A percentile compares a stretch with the other conserved stretches of the same genome.
These are phyloP conservation scores for Artemisia annua DNA, from an alignment of 129 eudicot genomes.

Conservation along the genomic window DNA sequence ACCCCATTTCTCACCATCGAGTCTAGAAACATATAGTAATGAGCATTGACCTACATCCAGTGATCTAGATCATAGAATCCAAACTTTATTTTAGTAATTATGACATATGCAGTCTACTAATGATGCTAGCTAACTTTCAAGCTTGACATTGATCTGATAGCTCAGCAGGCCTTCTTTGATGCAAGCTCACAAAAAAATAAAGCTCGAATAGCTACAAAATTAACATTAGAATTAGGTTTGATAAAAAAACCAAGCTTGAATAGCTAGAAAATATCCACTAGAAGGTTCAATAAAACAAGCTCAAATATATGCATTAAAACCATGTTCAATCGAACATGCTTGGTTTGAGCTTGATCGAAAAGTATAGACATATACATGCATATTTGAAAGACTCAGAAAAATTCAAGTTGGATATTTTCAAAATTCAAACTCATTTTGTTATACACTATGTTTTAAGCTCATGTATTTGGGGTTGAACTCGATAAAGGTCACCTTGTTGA, in stretches of 20 bases:
- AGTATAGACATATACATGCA: not conserved
- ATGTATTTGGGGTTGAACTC: conserved; percentile 4
- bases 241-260: not conserved
- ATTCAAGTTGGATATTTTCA: not conserved
- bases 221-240: not conserved
- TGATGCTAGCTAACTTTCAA: conserved; percentile 17
- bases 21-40: not conserved
- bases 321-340: not conserved
- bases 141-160: not conserved
- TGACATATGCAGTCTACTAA: not conserved
- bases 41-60: conserved; percentile 5
- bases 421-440: not conserved
- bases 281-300: not conserved
- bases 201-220: no score
- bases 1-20: no score
- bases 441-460: not conserved
- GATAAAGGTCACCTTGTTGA: not conserved
- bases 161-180: no score
- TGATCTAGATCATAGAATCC: not conserved
- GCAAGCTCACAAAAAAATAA: no score
- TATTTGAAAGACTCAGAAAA: not conserved
- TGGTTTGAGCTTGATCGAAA: not conserved
- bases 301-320: not conserved
- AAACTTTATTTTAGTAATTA: not conserved
- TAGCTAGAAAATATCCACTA: no score